Base-by-base conservation (phyloP, 805 yeast species). In the Saturnispora ahearnii region DNA sequence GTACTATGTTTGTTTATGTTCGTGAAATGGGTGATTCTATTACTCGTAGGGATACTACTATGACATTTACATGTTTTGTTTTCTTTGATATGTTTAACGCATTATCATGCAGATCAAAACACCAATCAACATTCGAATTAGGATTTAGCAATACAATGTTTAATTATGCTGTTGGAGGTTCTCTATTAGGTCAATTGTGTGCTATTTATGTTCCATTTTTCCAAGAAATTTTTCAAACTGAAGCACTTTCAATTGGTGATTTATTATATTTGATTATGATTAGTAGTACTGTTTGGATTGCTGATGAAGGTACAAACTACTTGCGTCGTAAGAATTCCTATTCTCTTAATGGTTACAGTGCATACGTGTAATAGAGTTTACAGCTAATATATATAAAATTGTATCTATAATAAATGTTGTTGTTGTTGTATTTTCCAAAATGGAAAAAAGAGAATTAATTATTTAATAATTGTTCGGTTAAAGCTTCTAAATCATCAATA, bases 11-110 rank as follows among this genome's bases (percentile, higher is more conserved):
- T 61, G 85, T 93, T 18, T 93, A 89, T 64, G 71, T 87, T 41
- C 77, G 79, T 54, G 97, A 91, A 66, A 88, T 91, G 95, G 76
- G 79, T 22, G 95, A 87, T 59, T 77, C 81, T 29, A 82, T 91
- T 50, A 89, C 97, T 2, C 83, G 91, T 12, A 84, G 99, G 68
- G 99, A 93, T 64, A 93, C 99, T 21, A 93, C 99, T 1, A 93
- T 93, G 99, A 91, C 99, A 0, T 93, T 93, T 63, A 93, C 98
- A 0, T 87, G 98, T 64, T 93, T 93, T 69, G 99, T 93, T 10
- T 73, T 91, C 50, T 93, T 82, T 62, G 99, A 93, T 67, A 86
- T 93, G 95, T 93, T 93, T 72, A 93, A 90, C 67, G 99, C 99
- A 0, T 72, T 93, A 56, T 73, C 96, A 13, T 91, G 97, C 67